Evolutionary conservation across 106 monocot genomes (phyloP), one percentile per base, ranked within the genome.

Genomic region (Hemerocallis citrina): DNA sequence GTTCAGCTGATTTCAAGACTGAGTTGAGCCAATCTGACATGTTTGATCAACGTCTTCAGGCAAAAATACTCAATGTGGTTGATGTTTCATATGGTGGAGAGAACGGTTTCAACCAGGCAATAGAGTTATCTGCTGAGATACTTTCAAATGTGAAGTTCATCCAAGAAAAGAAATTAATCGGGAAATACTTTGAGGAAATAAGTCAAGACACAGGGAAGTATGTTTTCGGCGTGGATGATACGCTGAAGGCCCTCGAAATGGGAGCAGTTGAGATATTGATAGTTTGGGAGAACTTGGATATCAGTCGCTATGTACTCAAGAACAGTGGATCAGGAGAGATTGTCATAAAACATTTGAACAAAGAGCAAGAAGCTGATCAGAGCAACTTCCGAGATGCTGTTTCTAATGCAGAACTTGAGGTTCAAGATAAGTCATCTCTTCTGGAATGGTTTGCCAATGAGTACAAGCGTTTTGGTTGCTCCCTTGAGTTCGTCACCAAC

Each of bases 141-240:
- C 58, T 68, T 8, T 33, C 68, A 23, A 68, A 58, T 35, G 68
- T 68, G 19, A 68, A 68, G 48, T 68, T 68, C 27, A 68, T 68
- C 42, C 68, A 68, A 19, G 68, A 68, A 23, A 68, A 68, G 30
- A 68, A 68, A 13, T 30, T 68, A 8, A 68, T 68, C 2, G 68
- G 68, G 1, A 68, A 68, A 41, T 68, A 68, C 21, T 68, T 68
- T 23, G 68, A 68, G 68, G 68, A 68, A 35, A 68, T 68, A 16
- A 68, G 68, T 36, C 68, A 68, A 27, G 68, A 68, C 24, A 68
- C 68, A 0, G 68, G 68, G 0, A 68, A 68, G 24, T 68, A 68
- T 49, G 68, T 59, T 2, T 68, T 68, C 37, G 68, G 68, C 15
- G 46, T 68, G 17, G 68, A 68, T 1, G 68, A 68, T 34, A 59